Conservation (phyloP, 805 yeast genomes). For the Candida yuanshanica region DNA sequence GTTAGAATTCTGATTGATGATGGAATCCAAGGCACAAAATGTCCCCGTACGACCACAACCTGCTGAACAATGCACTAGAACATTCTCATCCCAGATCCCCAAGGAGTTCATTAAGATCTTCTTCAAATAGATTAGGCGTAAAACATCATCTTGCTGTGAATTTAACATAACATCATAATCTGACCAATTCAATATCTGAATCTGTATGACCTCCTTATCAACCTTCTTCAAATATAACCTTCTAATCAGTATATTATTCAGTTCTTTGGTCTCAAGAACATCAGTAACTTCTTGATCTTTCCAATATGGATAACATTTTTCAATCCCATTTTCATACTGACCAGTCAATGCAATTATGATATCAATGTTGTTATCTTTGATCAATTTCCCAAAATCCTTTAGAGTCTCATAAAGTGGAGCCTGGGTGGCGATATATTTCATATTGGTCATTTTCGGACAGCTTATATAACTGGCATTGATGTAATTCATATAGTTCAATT, state of each 20-base stretch:
- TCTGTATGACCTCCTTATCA: conserved; percentile 52
- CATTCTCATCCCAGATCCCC: conserved; percentile 20
- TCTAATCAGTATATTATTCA: conserved; percentile 31
- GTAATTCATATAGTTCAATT: conserved; percentile 36
- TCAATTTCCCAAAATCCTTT: conserved; percentile 81
- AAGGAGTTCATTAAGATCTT: conserved; percentile 33
- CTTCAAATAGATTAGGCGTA: conserved; percentile 46
- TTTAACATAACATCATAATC: conserved; percentile 62
- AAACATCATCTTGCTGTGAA: conserved; percentile 45
- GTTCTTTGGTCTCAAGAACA: conserved; percentile 7
- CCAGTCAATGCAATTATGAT: conserved; percentile 72
- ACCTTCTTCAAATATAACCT: conserved; percentile 32
- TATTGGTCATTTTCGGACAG: conserved; percentile 16
- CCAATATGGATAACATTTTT: conserved; percentile 87
- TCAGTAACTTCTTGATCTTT: conserved; percentile 41
- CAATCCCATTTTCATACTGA: conserved; percentile 68
- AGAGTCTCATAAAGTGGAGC: conserved; percentile 77
- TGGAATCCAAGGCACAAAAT: conserved; percentile 64
- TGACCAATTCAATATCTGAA: conserved; percentile 79
- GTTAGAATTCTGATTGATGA: conserved; percentile 30
- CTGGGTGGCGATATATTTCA: conserved; percentile 76
- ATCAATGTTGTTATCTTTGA: conserved; percentile 56
- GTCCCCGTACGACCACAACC: conserved; percentile 98
- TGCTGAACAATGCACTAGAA: conserved; percentile 88
- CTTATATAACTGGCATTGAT: conserved; percentile 80